Evolutionary conservation across 805 yeast species (phyloP).

Genomic region (Nakazawaea peltata): DNA sequence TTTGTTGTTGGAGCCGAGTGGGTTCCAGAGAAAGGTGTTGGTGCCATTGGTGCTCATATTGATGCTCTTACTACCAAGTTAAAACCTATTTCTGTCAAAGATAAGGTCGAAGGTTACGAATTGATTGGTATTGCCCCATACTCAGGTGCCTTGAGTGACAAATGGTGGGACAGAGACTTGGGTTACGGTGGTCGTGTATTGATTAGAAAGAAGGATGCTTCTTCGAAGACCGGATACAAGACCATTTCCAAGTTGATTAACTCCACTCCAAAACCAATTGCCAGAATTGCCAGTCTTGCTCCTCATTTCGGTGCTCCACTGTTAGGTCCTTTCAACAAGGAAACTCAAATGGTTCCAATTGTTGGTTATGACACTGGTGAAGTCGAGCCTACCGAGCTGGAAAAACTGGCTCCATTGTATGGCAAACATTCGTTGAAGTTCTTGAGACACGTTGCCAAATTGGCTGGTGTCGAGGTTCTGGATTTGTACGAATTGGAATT

Average conservation of each 20-base stretch:
- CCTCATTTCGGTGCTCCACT: conserved; percentile 78
- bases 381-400: conserved; percentile 49
- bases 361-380: conserved; percentile 47
- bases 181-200: conserved; percentile 78
- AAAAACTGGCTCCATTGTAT: conserved; percentile 52
- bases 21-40: conserved; percentile 58
- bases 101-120: conserved; percentile 63
- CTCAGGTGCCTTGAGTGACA: conserved; percentile 55
- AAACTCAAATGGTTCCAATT: conserved; percentile 73
- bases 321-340: conserved; percentile 64
- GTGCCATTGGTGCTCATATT: conserved; percentile 66
- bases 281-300: conserved; percentile 77
- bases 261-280: conserved; percentile 63
- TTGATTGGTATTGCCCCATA: conserved; percentile 80
- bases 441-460: conserved; percentile 59
- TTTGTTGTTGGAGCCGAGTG: conserved; percentile 63
- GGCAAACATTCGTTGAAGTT: conserved; percentile 63
- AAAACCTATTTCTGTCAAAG: conserved; percentile 64
- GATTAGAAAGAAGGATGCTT: conserved; percentile 29
- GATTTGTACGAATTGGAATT: conserved; percentile 67
- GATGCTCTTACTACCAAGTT: conserved; percentile 63
- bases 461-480: conserved; percentile 49
- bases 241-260: conserved; percentile 32
- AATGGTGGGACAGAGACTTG: conserved; percentile 83
- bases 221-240: conserved; percentile 16